Evolutionary conservation across 805 yeast genomes (phyloP), one percentile per base, ranked within the genome.

Genomic region (Teunomyces tritomae): DNA sequence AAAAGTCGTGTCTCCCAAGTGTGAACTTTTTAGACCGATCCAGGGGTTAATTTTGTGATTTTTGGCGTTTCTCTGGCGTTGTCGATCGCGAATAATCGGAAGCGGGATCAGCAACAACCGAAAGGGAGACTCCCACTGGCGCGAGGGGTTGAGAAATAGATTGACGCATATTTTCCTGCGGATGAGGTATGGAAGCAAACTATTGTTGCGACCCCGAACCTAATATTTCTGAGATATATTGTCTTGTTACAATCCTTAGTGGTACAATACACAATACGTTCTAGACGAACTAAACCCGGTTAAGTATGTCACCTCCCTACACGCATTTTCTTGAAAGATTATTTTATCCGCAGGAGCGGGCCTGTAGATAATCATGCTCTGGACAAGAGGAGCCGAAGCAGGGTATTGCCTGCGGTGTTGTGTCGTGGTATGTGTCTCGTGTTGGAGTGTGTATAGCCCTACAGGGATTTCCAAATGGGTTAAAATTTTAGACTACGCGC

Each of bases 401-500:
- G 14, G 27, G 16, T n/a, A 16, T 34, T 16, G 24, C 40, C 40
- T 10, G 29, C n/a, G 29, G 14, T 37, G 40, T 37, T n/a, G 40
- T 26, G 40, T 37, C 29, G 40, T 37, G 40, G 40, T 37, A 37
- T 37, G 40, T 26, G 39, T 17, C 16, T 28, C 28, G 40, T 26
- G 40, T 6, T 24, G 39, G 40, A 37, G 40, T 37, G 40, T 20
- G 40, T 37, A 37, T 24, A 37, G 40, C 13, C 24, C 24, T 14
- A 8, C 29, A 20, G 28, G 28, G 29, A 37, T 37, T 37, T 37
- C 40, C 40, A 37, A 37, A 37, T 26, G 28, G 40, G 40, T 26
- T 37, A 37, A 37, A 37, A 17, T 37, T 37, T 24, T 24, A 37
- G 29, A 37, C 40, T 37, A 37, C 17, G 40, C 40, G 40, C 40